Base-by-base conservation (phyloP, 805 yeast species). In the Cyberlindnera xylosilytica region DNA sequence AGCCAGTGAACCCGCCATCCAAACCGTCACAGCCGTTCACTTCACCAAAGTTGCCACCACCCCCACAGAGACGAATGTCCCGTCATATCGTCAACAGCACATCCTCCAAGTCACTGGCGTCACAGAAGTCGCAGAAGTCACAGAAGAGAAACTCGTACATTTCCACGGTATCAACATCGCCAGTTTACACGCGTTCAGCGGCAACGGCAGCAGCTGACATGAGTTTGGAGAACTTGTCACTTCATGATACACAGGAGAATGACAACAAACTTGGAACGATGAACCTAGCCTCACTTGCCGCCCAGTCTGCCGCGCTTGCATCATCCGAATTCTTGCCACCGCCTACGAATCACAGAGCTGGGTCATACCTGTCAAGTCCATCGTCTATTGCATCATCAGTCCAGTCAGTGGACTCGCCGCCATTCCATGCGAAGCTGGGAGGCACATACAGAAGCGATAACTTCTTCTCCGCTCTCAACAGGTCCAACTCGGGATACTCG, bases 371-470 rank as follows among this genome's bases (percentile, higher is more conserved):
- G 3, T 42, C 50, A 6, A 41, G 47, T 22, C 40, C 48, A 2
- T 47, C 53, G 2, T 42, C 50, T 4, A 30, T 52, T 19, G 48
- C 54, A 1, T 50, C 57, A 8, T 56, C 61, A 0, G 28, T 30
- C 1, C 43, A 49, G 13, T 52, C 57, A 1, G 29, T 46, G 20
- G 57, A 53, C 17, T 42, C 53, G 5, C 54, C 53, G 16, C 38
- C 50, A 5, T 46, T 49, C 33, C 42, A 42, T 31, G 45, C 51
- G 5, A 51, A 50, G 22, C 20, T 47, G 9, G 16, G n/a, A 15
- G 28, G 29, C 4, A 13, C 32, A 6, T 29, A 7, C 32, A 29
- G 26, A n/a, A 29, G 37, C 27, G 44, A 43, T 13, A 47, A 43
- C 5, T 41, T 47, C 35, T 43, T 46, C 7, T 17, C 34, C 2